Conservation (phyloP, 805 yeast genomes). For the Zygoascus ofunaensis region DNA sequence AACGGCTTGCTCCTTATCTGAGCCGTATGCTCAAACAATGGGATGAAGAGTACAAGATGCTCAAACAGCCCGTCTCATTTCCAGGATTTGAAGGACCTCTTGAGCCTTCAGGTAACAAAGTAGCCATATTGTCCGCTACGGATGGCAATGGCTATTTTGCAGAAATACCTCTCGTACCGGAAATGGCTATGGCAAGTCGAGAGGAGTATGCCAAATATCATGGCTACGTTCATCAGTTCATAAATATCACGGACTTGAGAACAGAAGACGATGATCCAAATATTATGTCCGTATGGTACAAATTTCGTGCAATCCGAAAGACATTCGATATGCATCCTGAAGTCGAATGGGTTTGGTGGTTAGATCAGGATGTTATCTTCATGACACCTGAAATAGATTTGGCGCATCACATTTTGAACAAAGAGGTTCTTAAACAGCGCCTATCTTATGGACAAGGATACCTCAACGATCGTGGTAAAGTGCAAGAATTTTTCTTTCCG, state of each 20-base stretch:
- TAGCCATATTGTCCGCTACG: slow-evolving; percentile 7
- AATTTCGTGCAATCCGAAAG: slow-evolving; percentile 27
- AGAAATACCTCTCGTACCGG: background rate
- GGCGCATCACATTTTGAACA: slow-evolving; percentile 22
- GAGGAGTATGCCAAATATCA: slow-evolving; percentile 26
- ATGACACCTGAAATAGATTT: slow-evolving; percentile 26
- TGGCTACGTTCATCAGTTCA: slow-evolving; percentile 25
- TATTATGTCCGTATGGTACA: slow-evolving; percentile 25
- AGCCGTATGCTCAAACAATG: no score
- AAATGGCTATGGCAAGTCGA: slow-evolving; percentile 19
- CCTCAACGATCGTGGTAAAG: slow-evolving; percentile 10
- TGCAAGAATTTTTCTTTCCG: slow-evolving; percentile 5
- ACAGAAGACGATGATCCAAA: background rate
- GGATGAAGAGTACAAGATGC: background rate
- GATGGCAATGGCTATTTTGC: background rate
- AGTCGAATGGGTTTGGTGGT: slow-evolving; percentile 34
- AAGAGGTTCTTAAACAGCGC: slow-evolving; percentile 19
- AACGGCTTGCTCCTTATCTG: no score
- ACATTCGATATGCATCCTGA: slow-evolving; percentile 26
- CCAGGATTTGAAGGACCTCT: no score
- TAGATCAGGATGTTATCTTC: slow-evolving; percentile 29
- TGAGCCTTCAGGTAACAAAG: slow-evolving; percentile 2
- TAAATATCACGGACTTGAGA: slow-evolving; percentile 17
- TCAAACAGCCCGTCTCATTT: no score
- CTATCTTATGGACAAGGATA: slow-evolving; percentile 20